These are phyloP conservation scores for Collybiopsis luxurians DNA, from an alignment of 768 basidiomycete species.

Conservation along the genomic window DNA sequence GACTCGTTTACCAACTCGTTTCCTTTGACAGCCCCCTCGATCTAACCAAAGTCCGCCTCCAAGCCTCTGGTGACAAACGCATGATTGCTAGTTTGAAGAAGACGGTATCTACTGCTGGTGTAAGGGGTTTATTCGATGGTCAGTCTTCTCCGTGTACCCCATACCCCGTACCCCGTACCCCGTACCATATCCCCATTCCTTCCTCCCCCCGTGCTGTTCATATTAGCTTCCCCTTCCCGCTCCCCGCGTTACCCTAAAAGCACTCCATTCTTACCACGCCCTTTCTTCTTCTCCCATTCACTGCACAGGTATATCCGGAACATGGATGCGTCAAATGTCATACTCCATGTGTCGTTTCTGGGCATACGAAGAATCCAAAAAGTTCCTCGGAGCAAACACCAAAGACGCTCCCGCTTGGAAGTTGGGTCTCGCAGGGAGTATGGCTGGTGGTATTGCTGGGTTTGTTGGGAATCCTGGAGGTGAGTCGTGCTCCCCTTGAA, in stretches of 20 bases:
- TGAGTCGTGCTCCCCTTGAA: constrained; percentile 24
- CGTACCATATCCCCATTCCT: constrained; percentile 40
- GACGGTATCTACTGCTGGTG: constrained; percentile 78
- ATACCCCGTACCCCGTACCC: too few species aligned
- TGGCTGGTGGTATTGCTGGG: constrained; percentile 88
- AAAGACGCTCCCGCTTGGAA: constrained; percentile 77
- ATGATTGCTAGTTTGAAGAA: constrained; percentile 84
- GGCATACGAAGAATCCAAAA: constrained; percentile 92
- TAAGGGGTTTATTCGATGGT: constrained; percentile 15
- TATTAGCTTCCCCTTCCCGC: too few species aligned
- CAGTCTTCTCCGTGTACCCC: constrained; percentile 7
- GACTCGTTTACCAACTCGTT: not conserved
- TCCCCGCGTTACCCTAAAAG: too few species aligned
- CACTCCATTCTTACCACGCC: too few species aligned
- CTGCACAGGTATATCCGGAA: constrained; percentile 85
- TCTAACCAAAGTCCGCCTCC: constrained; percentile 88
- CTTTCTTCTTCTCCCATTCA: constrained; percentile 24
- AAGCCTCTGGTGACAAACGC: constrained; percentile 89
- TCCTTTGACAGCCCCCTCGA: constrained; percentile 63
- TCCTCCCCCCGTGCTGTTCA: constrained; percentile 23
- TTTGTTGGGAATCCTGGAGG: constrained; percentile 88
- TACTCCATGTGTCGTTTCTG: constrained; percentile 93
- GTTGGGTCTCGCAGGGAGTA: constrained; percentile 76
- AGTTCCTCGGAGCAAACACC: constrained; percentile 62
- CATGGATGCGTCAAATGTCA: constrained; percentile 90